phyloP scores from a whole-genome alignment of 2,329 filamentous ascomycete species.

The Fusarium sp. region DNA sequence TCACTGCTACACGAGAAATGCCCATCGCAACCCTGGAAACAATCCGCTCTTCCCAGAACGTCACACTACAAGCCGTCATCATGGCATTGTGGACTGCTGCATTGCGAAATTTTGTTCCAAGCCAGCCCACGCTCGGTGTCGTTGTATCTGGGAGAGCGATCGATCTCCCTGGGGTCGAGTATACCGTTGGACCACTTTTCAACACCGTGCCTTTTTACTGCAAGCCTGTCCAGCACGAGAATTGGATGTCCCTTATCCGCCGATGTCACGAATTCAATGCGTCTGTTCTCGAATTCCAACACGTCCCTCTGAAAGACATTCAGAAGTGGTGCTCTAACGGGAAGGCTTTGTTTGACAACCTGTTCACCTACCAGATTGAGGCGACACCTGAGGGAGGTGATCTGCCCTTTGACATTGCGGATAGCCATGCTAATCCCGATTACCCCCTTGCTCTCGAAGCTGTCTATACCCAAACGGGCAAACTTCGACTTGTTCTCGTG shows the following conservation, averaged over 20 bases:
- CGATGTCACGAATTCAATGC: slow-evolving; percentile 81
- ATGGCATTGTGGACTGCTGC: slow-evolving; percentile 81
- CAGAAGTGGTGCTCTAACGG: slow-evolving; percentile 81
- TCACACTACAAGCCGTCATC: slow-evolving; percentile 84
- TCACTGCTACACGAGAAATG: slow-evolving; percentile 47
- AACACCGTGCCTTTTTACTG: slow-evolving; percentile 86
- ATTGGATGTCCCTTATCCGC: slow-evolving; percentile 73
- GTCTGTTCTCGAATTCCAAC: slow-evolving; percentile 77
- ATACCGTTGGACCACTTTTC: slow-evolving; percentile 86
- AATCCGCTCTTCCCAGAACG: slow-evolving; percentile 71
- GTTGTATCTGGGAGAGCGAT: slow-evolving; percentile 85
- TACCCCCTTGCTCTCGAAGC: slow-evolving; percentile 86
- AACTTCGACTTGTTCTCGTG: slow-evolving; percentile 71
- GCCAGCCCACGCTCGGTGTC: slow-evolving; percentile 75
- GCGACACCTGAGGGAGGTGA: slow-evolving; percentile 49
- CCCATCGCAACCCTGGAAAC: slow-evolving; percentile 63
- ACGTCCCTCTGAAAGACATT: slow-evolving; percentile 81
- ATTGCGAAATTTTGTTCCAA: slow-evolving; percentile 66
- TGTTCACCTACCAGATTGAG: slow-evolving; percentile 85
- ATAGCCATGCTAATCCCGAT: slow-evolving; percentile 68
- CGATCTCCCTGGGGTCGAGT: slow-evolving; percentile 74
- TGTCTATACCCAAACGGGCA: slow-evolving; percentile 64
- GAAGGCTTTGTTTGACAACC: slow-evolving; percentile 78
- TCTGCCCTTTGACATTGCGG: slow-evolving; percentile 68
- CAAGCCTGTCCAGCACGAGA: slow-evolving; percentile 59